These are phyloP conservation scores for Trichoderma hamatum DNA, from an alignment of 2,329 filamentous ascomycete species.

Conservation along the genomic window DNA sequence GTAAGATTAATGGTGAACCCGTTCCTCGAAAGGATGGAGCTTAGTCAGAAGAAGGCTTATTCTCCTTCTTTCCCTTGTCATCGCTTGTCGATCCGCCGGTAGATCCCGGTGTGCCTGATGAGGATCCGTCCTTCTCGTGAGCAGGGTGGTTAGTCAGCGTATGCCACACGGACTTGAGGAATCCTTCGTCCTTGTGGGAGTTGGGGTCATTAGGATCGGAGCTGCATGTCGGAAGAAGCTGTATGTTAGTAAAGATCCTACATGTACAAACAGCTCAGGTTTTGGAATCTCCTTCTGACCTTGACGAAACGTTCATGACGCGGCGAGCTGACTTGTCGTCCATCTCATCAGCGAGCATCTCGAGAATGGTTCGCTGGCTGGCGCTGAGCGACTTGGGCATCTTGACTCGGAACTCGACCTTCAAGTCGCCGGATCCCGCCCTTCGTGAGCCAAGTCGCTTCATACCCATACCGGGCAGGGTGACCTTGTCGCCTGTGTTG, in stretches of 20 bases:
- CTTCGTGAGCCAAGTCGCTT: conserved; percentile 73
- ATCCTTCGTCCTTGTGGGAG: conserved; percentile 79
- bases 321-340: conserved; percentile 88
- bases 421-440: conserved; percentile 75
- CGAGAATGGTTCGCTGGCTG: conserved; percentile 89
- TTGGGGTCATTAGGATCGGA: conserved; percentile 40
- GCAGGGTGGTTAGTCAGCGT: conserved; percentile 77
- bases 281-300: conserved; percentile 34
- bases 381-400: conserved; percentile 94
- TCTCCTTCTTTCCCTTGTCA: conserved; percentile 37
- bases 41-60: conserved; percentile 41
- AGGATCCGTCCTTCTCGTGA: conserved; percentile 47
- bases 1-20: not conserved
- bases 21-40: conserved; percentile 29
- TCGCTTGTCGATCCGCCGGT: conserved; percentile 29
- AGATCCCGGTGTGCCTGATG: conserved; percentile 35
- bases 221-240: not conserved
- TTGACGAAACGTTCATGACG: conserved; percentile 75
- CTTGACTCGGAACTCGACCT: conserved; percentile 89
- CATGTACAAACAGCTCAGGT: not conserved
- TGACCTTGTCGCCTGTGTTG: conserved; percentile 88
- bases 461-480: conserved; percentile 90
- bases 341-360: conserved; percentile 97
- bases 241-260: not conserved
- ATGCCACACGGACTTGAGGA: conserved; percentile 92